Base-by-base conservation (phyloP, 2,329 filamentous ascomycete species). In the Penicillium sp. region DNA sequence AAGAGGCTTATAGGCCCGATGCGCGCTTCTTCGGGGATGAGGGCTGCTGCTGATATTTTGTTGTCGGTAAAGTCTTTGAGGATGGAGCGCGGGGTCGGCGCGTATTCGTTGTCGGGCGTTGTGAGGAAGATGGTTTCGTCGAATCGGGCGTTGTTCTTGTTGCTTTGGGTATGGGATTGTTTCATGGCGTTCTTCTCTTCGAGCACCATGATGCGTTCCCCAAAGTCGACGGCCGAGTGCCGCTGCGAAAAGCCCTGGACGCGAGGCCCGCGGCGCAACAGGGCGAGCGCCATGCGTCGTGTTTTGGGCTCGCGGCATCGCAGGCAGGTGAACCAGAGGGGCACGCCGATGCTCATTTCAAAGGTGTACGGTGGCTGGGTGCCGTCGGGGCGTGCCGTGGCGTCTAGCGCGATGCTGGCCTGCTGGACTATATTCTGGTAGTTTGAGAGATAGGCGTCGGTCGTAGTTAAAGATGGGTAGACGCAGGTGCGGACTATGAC, bases 281-380 rank as follows among this genome's bases (percentile, higher is more conserved):
- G 56, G 14, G 59, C 57, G 1, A 73, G 35, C 21, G 71, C 69
- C 1, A 56, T 46, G 2, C 70, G 68, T 38, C 71, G 66, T 12
- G 64, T 60, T 3, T 14, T 46, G 1, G 68, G 69, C n/a, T 72
- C 64, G 8, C 70, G 67, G 46, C 70, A 73, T 47, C 65, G 62
- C 1, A 71, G 58, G 24, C 63, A 63, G 1, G 66, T 68, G 24
- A 71, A 67, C 61, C 63, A 73, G 2, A 72, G 62, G 2, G 68
- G 68, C 9, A 66, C 43, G 1, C 61, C 66, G 16, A 71, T 53
- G 14, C 62, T 62, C 6, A 70, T 52, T 23, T 71, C 69, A 52
- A 71, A 70, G 5, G 67, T 71, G 26, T 68, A 71, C 6, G 65
- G 66, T 5, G 65, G 60, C 38, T 65, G 64, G 1, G 62, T 64